Evolutionary conservation across 1,284 basidiomycete genomes (phyloP), one percentile per base, ranked within the genome.

Genomic region (Rhodotorula mucilaginosa): DNA sequence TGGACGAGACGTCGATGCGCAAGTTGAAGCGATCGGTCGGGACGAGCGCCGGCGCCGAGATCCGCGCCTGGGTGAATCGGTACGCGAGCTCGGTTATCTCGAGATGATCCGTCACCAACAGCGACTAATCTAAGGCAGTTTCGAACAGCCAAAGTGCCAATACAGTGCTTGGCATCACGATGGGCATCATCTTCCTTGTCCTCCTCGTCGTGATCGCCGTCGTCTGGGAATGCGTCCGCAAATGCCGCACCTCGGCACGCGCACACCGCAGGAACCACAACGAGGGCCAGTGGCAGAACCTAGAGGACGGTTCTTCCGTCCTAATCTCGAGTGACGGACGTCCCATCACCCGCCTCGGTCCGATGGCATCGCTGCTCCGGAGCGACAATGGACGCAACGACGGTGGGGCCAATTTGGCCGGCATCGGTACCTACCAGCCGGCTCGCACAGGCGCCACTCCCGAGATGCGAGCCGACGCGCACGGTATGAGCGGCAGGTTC

Each of bases 21-120:
- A 0, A 5, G 0, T 23, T 62, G 5, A 34, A 19, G 31, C 61
- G 61, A 3, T n/a, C 61, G 10, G 18, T 52, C 21, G 21, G 31
- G 6, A 23, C 51, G 29, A 21, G 52, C 23, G 48, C 61, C 12
- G 61, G 61, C 23, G 23, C 16, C 6, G 18, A 15, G 5, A 62
- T 62, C 23, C 61, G 49, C 31, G 61, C 51, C 49, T 62, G 61
- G 61, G 6, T 64, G 13, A 26, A 46, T 7, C 26, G 52, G 52
- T 57, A 39, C 52, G 44, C 12, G 0, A 21, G 6, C 23, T 12
- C n/a, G 21, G 21, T 21, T 10, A 13, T 21, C 23, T n/a, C 19
- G 19, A 19, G 10, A 44, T 44, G 5, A 16, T 23, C 39, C 39
- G 2, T 39, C 34, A 10, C 3, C 18, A 19, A 5, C 49, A n/a